Base-by-base conservation (phyloP, 2,329 filamentous ascomycete genomes). In the Exophiala mesophila region DNA sequence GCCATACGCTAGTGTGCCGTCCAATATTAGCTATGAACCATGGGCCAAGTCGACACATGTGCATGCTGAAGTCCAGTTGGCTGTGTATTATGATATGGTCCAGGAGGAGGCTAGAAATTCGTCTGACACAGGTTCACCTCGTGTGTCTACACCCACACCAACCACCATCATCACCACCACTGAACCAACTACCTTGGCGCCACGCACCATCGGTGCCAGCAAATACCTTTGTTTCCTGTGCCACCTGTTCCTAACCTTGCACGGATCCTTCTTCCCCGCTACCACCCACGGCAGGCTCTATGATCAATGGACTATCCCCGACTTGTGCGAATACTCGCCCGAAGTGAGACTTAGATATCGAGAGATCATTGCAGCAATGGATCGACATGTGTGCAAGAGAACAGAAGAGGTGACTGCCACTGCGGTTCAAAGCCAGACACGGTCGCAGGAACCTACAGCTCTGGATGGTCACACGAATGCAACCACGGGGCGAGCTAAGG, bases 171-270 rank as follows among this genome's bases (percentile, higher is more conserved):
- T n/a, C n/a, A n/a, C n/a, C n/a, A n/a, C n/a, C n/a, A n/a, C n/a
- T n/a, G n/a, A n/a, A n/a, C n/a, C n/a, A n/a, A 6, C 23, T 26
- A 26, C 12, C 23, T 20, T 40, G 29, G 10, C 33, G 18, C 52
- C 53, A 19, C 41, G 48, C 16, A 31, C 41, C 8, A 49, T 56
- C 16, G 53, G 54, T 35, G 50, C 54, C 21, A 52, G 45, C 37
- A 55, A 56, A 32, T 45, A 47, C 21, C 43, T 46, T 18, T 56
- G 54, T 45, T 56, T 50, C 39, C 41, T 56, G 15, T 56, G 54
- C 36, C 47, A 50, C 33, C 49, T 55, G 10, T 55, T 53, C 36
- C 39, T 55, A 36, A 52, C 40, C 19, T 21, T 29, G 13, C 50
- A 54, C 31, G 36, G 44, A 23, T 19, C 37, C 18, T 54, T 43